Base-by-base conservation (phyloP, 176 grass and related monocot genomes). In the Hyparrhenia diplandra region DNA sequence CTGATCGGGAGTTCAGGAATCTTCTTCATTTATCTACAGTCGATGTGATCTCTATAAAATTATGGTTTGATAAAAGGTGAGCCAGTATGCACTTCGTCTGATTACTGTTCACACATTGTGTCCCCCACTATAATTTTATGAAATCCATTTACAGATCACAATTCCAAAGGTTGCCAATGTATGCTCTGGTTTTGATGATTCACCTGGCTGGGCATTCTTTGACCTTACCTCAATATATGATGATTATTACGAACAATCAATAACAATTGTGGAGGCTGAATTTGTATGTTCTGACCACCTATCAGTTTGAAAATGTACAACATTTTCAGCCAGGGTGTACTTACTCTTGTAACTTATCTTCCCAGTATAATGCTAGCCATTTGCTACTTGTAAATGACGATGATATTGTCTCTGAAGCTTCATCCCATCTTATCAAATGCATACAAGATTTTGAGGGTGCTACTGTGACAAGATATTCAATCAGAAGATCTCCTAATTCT, bases 1-100 rank as follows among this genome's bases (percentile, higher is more conserved):
- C 87, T 73, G 46, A 32, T 32, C 75, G 84, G 87, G 91, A 97
- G 79, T 94, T 97, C 27, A 21, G 85, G 30, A 87, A 88, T 52
- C 73, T 97, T 86, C 91, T 94, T 84, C 89, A 85, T 40, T 69
- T 97, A 73, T 75, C 82, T 23, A 84, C 89, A 32, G 40, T 81
- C 40, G 91, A 94, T 11, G 73, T 94, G 62, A 60, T 94, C 80
- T 90, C 85, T 79, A 39, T 97, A 64, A 94, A 90, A 85, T 65
- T 97, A 77, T 97, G 94, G 94, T 88, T 92, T 59, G 91, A 94
- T 82, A 94, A 90, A 97, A 92, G 91, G 94, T 86, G 63, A 81
- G 65, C 54, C 10, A 67, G 1, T 24, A 74, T 47, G 69, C 16
- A 23, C 35, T 79, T 35, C 2, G 2, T 65, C 18, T 34, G 31